Conservation (phyloP, 2,329 filamentous ascomycete species). For the Botrytis paeoniae region DNA sequence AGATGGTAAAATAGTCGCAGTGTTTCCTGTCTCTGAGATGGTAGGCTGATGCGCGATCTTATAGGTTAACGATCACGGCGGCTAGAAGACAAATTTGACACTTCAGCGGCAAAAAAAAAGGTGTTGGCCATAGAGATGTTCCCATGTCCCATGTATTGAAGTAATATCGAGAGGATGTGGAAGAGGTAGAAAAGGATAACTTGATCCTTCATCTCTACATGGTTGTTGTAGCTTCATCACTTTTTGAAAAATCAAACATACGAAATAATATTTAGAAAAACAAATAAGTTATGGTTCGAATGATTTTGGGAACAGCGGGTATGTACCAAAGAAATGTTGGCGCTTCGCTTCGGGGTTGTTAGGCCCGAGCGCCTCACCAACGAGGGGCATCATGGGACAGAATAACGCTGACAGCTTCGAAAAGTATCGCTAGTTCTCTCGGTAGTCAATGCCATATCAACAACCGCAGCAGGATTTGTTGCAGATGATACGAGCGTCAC, state of each 20-base stretch:
- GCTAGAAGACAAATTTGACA: constrained; percentile 5
- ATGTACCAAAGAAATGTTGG: neutral
- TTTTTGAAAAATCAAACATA: neutral
- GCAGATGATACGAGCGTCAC: constrained; percentile 44
- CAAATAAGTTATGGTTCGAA: constrained; percentile 10
- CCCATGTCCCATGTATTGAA: neutral
- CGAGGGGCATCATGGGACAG: neutral
- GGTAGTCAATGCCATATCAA: neutral
- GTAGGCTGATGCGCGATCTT: neutral
- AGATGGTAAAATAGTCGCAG: neutral
- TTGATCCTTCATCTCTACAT: neutral
- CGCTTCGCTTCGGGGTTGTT: neutral
- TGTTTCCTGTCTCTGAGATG: constrained; percentile 4
- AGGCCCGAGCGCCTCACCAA: neutral
- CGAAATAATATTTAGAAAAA: neutral
- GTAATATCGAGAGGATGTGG: neutral
- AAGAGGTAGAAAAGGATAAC: neutral
- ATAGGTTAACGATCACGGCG: constrained; percentile 4
- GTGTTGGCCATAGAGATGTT: neutral
- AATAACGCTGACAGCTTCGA: neutral
- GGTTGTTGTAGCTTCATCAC: neutral
- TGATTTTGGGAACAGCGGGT: constrained; percentile 10
- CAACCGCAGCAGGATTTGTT: constrained; percentile 40
- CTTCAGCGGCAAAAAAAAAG: neutral
- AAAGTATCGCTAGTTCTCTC: constrained; percentile 16